A percentile compares a stretch with the other conserved stretches of the same genome.
These are phyloP conservation scores for Colletotrichum siamense DNA, from an alignment of 2,329 filamentous ascomycete species.

Conservation along the genomic window DNA sequence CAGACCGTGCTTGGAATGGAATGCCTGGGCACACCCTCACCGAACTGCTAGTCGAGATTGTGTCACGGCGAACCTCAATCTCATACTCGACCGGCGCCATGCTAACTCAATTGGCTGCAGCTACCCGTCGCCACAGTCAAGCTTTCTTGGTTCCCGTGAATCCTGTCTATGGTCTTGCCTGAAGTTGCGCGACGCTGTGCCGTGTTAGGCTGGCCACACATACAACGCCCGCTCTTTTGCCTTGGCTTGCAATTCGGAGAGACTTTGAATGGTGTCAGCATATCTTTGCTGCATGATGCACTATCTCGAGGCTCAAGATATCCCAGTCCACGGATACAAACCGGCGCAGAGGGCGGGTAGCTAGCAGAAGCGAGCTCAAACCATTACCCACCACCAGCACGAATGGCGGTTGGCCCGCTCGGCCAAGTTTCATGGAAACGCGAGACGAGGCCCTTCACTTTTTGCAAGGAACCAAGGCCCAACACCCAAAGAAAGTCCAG, in stretches of 20 bases:
- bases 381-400: background rate
- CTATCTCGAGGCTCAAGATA: background rate
- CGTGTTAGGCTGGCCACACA: background rate
- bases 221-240: background rate
- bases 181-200: background rate
- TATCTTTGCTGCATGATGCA: background rate
- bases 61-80: background rate
- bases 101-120: background rate
- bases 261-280: background rate
- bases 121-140: background rate
- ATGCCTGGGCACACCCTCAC: background rate
- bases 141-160: background rate
- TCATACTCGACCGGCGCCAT: background rate
- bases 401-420: background rate
- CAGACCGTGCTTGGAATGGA: background rate
- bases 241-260: background rate
- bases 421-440: background rate
- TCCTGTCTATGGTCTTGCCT: background rate
- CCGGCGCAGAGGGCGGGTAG: constrained; percentile 2
- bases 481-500: background rate
- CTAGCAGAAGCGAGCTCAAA: constrained; percentile 14
- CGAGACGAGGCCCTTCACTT: background rate
- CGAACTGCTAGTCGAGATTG: background rate
- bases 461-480: constrained; percentile 1
- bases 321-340: background rate